Conservation (phyloP, 2,329 filamentous ascomycete species). For the Cryphonectria carpinicola region DNA sequence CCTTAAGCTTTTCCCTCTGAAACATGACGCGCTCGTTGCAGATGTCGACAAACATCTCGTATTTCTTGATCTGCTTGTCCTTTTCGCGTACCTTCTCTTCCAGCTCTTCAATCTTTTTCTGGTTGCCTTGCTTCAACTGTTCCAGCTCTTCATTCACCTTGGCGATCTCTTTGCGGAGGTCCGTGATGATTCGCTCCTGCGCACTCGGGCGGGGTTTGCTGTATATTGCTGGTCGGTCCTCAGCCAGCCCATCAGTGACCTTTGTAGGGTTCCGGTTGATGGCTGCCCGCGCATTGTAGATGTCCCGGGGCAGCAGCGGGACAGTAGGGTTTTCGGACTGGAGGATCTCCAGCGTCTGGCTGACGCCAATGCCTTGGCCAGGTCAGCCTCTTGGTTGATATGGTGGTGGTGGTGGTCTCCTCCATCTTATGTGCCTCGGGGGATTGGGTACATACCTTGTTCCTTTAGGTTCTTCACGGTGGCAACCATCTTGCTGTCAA, state of each 20-base stretch:
- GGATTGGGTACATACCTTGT: slow-evolving; percentile 54
- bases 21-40: slow-evolving; percentile 70
- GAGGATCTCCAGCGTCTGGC: slow-evolving; percentile 67
- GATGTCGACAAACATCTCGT: slow-evolving; percentile 72
- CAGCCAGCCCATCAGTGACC: slow-evolving; percentile 61
- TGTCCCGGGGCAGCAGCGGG: slow-evolving; percentile 65
- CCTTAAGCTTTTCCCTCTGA: slow-evolving; percentile 57
- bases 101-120: slow-evolving; percentile 62
- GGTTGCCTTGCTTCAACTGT: slow-evolving; percentile 58
- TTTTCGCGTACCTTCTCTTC: slow-evolving; percentile 66
- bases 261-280: slow-evolving; percentile 69
- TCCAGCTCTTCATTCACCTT: slow-evolving; percentile 61
- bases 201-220: slow-evolving; percentile 67
- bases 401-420: not conserved
- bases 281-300: slow-evolving; percentile 69
- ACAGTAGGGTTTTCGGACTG: slow-evolving; percentile 67
- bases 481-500: slow-evolving; percentile 70
- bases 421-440: not conserved
- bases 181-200: slow-evolving; percentile 66
- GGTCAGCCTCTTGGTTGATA: slow-evolving; percentile 36
- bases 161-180: slow-evolving; percentile 63
- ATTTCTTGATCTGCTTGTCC: slow-evolving; percentile 64
- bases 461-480: slow-evolving; percentile 69
- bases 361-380: slow-evolving; percentile 63
- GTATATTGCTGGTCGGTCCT: slow-evolving; percentile 66